Percentiles rank a stretch among this genome's conserved stretches.
Conservation (phyloP, 495 filamentous ascomycete genomes). For the Staphylotrichum longicolle region DNA sequence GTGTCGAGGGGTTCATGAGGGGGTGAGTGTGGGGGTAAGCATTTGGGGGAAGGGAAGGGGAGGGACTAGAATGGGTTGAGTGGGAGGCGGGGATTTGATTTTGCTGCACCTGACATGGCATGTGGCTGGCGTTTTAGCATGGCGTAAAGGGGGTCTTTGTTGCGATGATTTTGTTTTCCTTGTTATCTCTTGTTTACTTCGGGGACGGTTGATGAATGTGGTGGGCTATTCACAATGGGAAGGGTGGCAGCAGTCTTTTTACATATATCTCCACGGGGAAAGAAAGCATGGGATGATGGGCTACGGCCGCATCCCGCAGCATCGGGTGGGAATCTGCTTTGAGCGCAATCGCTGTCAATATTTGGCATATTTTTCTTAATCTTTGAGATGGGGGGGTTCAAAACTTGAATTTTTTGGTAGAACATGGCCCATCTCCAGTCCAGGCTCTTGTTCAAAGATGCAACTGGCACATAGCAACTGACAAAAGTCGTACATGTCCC, state of each 20-base stretch:
- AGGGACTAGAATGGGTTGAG: not conserved
- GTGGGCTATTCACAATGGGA: too few species aligned
- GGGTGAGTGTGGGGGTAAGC: not conserved
- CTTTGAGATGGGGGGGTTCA: too few species aligned
- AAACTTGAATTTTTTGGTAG: too few species aligned
- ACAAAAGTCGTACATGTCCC: slow-evolving; percentile 21
- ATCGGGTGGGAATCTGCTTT: slow-evolving; percentile 2
- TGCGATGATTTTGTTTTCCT: not conserved
- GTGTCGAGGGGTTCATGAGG: not conserved
- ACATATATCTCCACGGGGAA: not conserved
- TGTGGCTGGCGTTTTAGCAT: slow-evolving; percentile 6
- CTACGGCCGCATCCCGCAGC: not conserved
- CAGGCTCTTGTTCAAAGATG: slow-evolving; percentile 15
- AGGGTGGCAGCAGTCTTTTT: not conserved
- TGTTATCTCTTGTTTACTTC: not conserved
- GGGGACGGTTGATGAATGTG: not conserved
- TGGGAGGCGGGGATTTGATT: not conserved
- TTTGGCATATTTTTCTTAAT: not conserved
- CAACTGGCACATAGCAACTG: slow-evolving; percentile 19
- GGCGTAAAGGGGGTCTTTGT: slow-evolving; percentile 1
- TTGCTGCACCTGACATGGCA: not conserved
- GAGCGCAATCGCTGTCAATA: not conserved
- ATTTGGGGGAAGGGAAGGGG: not conserved
- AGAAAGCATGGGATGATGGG: not conserved
- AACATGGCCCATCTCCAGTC: too few species aligned